These are phyloP conservation scores for Albifimbria verrucaria DNA, from an alignment of 2,329 filamentous ascomycete genomes.

Conservation along the genomic window DNA sequence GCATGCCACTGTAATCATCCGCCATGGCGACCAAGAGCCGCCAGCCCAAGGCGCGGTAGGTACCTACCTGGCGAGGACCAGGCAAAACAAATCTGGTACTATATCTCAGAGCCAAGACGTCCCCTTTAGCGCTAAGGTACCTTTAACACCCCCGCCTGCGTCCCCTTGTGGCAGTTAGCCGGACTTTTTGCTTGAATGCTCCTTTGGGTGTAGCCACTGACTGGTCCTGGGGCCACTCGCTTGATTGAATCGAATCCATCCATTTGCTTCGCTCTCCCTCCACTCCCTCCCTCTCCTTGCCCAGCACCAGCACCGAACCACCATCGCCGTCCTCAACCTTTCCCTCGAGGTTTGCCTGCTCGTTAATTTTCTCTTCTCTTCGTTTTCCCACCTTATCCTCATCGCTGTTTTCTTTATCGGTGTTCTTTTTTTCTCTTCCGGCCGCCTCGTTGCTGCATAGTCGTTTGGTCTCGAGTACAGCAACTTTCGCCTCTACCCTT, in stretches of 20 bases:
- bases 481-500: background rate
- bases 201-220: background rate
- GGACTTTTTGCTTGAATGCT: background rate
- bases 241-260: too few species aligned
- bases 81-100: background rate
- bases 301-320: conserved; percentile 1
- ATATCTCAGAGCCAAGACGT: background rate
- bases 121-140: background rate
- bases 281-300: background rate
- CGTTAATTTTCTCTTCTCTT: background rate
- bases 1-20: too few species aligned
- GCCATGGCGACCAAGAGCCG: too few species aligned
- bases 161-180: background rate
- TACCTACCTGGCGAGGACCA: too few species aligned
- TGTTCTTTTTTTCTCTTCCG: background rate
- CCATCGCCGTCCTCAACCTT: background rate
- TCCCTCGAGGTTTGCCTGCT: background rate
- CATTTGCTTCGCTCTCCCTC: background rate
- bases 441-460: background rate
- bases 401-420: background rate
- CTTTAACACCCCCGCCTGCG: background rate
- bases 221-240: too few species aligned
- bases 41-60: too few species aligned
- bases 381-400: background rate
- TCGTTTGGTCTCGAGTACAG: background rate